These are phyloP conservation scores for Emericellopsis cladophorae DNA, from an alignment of 2,329 filamentous ascomycete genomes.

Conservation along the genomic window DNA sequence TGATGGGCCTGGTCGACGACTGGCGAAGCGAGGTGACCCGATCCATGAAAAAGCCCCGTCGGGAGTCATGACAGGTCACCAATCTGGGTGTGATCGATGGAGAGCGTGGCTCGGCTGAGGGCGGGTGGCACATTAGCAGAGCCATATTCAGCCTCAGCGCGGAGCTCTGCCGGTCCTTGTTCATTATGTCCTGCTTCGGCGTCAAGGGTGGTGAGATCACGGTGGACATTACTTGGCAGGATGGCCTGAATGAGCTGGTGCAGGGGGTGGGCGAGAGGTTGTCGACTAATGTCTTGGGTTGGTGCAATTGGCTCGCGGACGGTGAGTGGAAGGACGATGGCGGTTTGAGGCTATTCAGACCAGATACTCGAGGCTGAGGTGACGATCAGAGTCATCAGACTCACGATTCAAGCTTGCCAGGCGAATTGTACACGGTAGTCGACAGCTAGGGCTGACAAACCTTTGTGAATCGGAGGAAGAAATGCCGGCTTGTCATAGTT, in stretches of 20 bases:
- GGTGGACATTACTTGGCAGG: background rate
- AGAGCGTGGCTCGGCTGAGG: background rate
- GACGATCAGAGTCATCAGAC: too few relatives aligned
- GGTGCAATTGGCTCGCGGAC: too few relatives aligned
- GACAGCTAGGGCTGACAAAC: too few relatives aligned
- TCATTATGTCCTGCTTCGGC: background rate
- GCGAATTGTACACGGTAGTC: too few relatives aligned
- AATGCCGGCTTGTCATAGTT: too few relatives aligned
- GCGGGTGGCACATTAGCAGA: background rate
- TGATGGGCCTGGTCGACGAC: constrained; percentile 12
- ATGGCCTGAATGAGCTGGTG: background rate
- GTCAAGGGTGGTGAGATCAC: background rate
- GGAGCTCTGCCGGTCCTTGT: background rate
- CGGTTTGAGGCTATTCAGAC: too few relatives aligned
- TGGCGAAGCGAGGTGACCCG: constrained; percentile 8
- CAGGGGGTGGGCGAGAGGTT: too few relatives aligned
- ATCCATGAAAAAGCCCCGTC: constrained; percentile 10
- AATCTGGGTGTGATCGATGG: constrained; percentile 11
- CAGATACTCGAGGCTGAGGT: too few relatives aligned
- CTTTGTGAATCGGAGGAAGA: too few relatives aligned
- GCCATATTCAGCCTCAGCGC: background rate
- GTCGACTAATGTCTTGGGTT: too few relatives aligned
- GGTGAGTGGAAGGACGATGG: too few relatives aligned
- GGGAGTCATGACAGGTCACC: constrained; percentile 9
- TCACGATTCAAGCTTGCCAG: too few relatives aligned